phyloP scores from a whole-genome alignment of 495 filamentous ascomycete genomes.

The Mytilinidion resinicola region DNA sequence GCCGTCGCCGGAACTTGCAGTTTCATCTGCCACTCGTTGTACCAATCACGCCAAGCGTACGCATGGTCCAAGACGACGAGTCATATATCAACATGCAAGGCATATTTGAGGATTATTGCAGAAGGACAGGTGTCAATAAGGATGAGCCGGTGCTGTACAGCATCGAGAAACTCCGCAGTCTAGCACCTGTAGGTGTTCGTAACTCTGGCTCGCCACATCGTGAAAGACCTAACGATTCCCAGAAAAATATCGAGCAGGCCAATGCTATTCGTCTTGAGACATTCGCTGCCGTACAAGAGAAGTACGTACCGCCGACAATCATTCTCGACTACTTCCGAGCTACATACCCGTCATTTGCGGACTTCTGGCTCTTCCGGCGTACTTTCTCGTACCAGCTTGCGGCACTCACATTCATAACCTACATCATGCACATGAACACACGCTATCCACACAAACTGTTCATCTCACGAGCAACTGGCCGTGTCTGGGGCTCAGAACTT shows the following conservation, averaged over 20 bases:
- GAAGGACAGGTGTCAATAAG: constrained; percentile 76
- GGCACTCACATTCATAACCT: constrained; percentile 97
- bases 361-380: constrained; percentile 96
- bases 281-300: constrained; percentile 82
- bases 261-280: constrained; percentile 69
- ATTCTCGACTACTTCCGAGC: constrained; percentile 84
- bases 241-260: constrained; percentile 50
- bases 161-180: constrained; percentile 80
- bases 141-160: constrained; percentile 93
- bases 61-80: constrained; percentile 88
- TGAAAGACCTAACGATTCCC: constrained; percentile 44
- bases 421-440: constrained; percentile 89
- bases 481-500: constrained; percentile 93
- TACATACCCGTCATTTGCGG: constrained; percentile 80
- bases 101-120: constrained; percentile 91
- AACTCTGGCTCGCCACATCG: constrained; percentile 5
- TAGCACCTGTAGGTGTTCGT: constrained; percentile 36
- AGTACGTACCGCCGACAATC: constrained; percentile 74
- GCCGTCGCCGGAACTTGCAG: constrained; percentile 82
- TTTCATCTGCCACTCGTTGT: constrained; percentile 95
- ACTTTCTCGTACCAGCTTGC: constrained; percentile 95
- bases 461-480: constrained; percentile 81
- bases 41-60: constrained; percentile 84
- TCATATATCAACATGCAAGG: constrained; percentile 92
- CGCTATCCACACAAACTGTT: constrained; percentile 92